Evolutionary conservation across 345 rosid species (phyloP).

Genomic region (Erodium maritimum): DNA sequence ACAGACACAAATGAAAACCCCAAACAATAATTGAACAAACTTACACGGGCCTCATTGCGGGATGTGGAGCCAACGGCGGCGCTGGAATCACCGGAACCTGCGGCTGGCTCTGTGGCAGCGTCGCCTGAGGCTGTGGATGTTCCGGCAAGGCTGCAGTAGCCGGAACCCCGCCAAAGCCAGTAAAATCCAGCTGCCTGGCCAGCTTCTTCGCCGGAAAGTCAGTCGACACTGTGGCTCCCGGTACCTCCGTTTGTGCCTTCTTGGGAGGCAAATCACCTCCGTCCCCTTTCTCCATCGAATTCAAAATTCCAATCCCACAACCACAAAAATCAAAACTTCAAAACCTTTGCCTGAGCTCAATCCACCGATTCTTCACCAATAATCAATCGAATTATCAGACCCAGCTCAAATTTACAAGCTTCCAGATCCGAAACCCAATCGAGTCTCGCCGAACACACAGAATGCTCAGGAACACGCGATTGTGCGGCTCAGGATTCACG

Average conservation of each 20-base stretch:
- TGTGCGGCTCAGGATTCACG: slow-evolving; percentile 31
- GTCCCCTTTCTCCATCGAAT: slow-evolving; percentile 58
- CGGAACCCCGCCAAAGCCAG: slow-evolving; percentile 27
- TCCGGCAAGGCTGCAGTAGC: slow-evolving; percentile 36
- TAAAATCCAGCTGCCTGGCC: slow-evolving; percentile 93
- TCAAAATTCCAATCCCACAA: slow-evolving; percentile 2
- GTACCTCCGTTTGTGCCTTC: slow-evolving; percentile 33
- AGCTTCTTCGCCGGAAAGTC: slow-evolving; percentile 56
- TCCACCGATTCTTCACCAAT: slow-evolving; percentile 12
- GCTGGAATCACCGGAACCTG: slow-evolving; percentile 15
- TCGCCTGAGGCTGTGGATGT: slow-evolving; percentile 31
- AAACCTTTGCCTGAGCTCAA: slow-evolving; percentile 3
- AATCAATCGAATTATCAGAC: slow-evolving; percentile 18
- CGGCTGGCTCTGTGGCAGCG: slow-evolving; percentile 9
- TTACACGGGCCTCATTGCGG: slow-evolving; percentile 47
- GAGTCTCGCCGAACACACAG: slow-evolving; percentile 10
- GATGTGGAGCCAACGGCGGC: slow-evolving; percentile 25
- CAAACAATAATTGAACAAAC: slow-evolving; percentile 14
- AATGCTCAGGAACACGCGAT: slow-evolving; percentile 13
- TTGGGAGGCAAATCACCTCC: slow-evolving; percentile 65
- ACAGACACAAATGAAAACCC: neutral
- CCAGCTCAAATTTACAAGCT: slow-evolving; percentile 21
- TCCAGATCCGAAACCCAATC: slow-evolving; percentile 32
- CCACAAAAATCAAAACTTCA: neutral
- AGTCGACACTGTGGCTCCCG: slow-evolving; percentile 2